phyloP scores from a whole-genome alignment of 2,329 filamentous ascomycete species.

The Neonectria neomacrospora region DNA sequence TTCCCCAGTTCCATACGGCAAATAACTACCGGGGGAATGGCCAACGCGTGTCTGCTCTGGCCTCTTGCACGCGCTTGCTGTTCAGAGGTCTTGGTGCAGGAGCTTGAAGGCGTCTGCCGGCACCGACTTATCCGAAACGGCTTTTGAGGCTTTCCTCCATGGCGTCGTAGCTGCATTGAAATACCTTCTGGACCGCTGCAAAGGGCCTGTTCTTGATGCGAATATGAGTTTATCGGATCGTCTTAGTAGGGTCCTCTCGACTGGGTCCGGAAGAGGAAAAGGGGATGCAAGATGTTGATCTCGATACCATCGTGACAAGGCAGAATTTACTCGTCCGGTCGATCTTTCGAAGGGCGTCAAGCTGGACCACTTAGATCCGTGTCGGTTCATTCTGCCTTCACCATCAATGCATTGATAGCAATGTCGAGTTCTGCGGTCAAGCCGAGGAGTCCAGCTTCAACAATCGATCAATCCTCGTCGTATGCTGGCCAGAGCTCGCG shows the following conservation, averaged over 20 bases:
- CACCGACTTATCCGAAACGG: conserved; percentile 23
- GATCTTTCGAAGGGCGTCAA: not conserved
- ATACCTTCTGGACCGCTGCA: conserved; percentile 1
- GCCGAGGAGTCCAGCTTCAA: not conserved
- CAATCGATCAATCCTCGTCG: not conserved
- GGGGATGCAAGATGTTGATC: conserved; percentile 11
- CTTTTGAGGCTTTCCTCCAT: not conserved
- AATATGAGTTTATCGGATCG: not conserved
- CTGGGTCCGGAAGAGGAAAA: not conserved
- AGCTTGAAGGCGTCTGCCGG: not conserved
- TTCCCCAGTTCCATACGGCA: conserved; percentile 17
- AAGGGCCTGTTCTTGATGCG: not conserved
- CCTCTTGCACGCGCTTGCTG: not conserved
- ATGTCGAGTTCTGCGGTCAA: not conserved
- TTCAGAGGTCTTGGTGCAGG: conserved; percentile 1
- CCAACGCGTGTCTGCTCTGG: conserved; percentile 3
- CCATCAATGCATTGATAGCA: not conserved
- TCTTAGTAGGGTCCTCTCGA: conserved; percentile 1
- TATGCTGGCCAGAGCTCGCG: not conserved
- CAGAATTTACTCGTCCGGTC: conserved; percentile 2
- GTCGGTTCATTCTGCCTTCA: not conserved
- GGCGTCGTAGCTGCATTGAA: conserved; percentile 7
- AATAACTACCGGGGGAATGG: conserved; percentile 11
- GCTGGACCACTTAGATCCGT: not conserved
- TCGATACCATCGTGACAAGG: conserved; percentile 14